Evolutionary conservation across 345 rosid species (phyloP), one percentile per base, ranked within the genome.

Genomic region (Brassica incana): DNA sequence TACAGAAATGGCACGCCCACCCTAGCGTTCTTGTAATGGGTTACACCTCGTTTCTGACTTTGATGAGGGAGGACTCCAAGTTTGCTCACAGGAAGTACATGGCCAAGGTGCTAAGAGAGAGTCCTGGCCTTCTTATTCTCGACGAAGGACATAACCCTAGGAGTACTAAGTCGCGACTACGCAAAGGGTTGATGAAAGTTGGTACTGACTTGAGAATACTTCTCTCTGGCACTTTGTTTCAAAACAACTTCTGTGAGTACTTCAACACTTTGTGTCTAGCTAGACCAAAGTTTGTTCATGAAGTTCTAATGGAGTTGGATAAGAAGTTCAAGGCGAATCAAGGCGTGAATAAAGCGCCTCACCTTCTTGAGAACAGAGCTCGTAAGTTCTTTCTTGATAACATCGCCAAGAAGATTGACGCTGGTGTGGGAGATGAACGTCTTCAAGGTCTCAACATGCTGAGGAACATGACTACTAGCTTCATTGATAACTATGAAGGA

Each of bases 131-230:
- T 38, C 85, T 95, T 59, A 64, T 95, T n/a, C 90, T 95, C 50
- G 98, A 95, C 4, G 99, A 95, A 84, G 99, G 99, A 9, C 98
- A 95, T 75, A 95, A 95, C 80, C 98, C 97, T 0, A 87, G 99
- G 80, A 95, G 98, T 74, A 95, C 97, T 1, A 95, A 95, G 71
- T 95, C 99, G 11, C 88, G 99, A 81, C 79, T 93, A 81, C 88
- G 99, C 72, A 95, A 95, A 82, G 94, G 71, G 38, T 81, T 95
- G 90, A 91, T 95, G 99, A 95, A 91, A 85, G 98, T 90, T 25
- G 84, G 88, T 75, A 89, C 98, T 0, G 96, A 95, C 43, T 72
- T 84, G 27, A 87, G 99, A 69, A 75, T 95, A 58, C 75, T 95
- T 85, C 98, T 95, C 65, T 95, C 98, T 0, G 99, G 97, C 16